Base-by-base conservation (phyloP, 805 yeast genomes). In the Ogataea populi-albae region DNA sequence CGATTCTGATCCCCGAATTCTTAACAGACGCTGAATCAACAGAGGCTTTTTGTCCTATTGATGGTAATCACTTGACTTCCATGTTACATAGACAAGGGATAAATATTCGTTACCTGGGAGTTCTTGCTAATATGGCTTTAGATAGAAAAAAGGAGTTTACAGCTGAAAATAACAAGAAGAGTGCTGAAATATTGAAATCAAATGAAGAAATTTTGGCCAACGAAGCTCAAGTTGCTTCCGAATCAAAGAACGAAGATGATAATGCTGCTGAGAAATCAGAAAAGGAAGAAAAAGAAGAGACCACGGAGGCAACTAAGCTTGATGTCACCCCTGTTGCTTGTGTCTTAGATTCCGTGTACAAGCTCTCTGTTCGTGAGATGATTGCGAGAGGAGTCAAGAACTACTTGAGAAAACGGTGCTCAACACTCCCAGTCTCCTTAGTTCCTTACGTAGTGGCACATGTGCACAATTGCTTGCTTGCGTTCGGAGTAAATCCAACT, bases 101-200 rank as follows among this genome's bases (percentile, higher is more conserved):
- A 58, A 89, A 87, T 59, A 57, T 89, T 62, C 82, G 98, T 66
- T 91, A 91, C 55, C 69, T 91, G 52, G 96, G 96, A 41, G 59
- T 53, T 12, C 55, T 86, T 45, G 79, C 79, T 16, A 52, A 42
- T 7, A 30, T 47, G 19, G 49, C 45, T 22, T 17, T 34, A 23
- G 42, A 42, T 14, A 45, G 46, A 35, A 64, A 56, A 32, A 52
- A 43, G 5, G 49, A 47, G 32, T 39, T 19, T 23, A 30, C 38
- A 4, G 40, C 38, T 10, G 35, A 36, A 17, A 25, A 30, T 14
- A 35, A 38, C 33, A 47, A 22, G 54, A 63, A 38, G 38, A 53
- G 30, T 52, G 49, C 61, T 36, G 54, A 57, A 25, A 47, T 62
- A 23, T 64, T 61, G 8, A 55, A 66, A 35, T 50, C 32, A 5